These are phyloP conservation scores for Metschnikowia bowlesiae DNA, from an alignment of 805 yeast species.

Conservation along the genomic window DNA sequence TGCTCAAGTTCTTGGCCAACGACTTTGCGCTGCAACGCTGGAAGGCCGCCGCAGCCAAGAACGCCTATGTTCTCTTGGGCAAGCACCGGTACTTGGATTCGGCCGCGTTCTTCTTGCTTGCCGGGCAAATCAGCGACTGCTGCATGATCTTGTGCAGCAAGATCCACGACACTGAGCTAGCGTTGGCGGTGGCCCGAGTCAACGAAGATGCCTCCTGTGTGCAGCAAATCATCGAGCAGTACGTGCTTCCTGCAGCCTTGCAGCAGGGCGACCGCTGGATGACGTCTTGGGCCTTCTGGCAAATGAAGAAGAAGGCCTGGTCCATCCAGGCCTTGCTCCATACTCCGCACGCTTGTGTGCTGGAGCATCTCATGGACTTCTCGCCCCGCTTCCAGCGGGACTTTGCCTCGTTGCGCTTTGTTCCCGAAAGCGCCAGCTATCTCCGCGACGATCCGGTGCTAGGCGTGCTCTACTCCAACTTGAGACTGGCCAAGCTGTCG, in stretches of 20 bases:
- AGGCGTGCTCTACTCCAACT: constrained; percentile 55
- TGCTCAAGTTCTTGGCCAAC: constrained; percentile 69
- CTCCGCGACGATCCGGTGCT: constrained; percentile 80
- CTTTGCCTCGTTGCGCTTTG: constrained; percentile 10
- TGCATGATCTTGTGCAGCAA: constrained; percentile 68
- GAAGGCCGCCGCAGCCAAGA: constrained; percentile 85
- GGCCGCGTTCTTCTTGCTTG: constrained; percentile 82
- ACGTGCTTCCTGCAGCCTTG: constrained; percentile 54
- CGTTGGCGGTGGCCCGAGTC: constrained; percentile 75
- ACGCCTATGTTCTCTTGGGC: constrained; percentile 85
- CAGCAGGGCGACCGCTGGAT: constrained; percentile 73
- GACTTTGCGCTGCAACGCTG: constrained; percentile 75
- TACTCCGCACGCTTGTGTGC: constrained; percentile 40
- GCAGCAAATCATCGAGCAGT: constrained; percentile 43
- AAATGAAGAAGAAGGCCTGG: constrained; percentile 34
- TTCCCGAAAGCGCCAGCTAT: constrained; percentile 32
- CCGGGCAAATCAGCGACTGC: constrained; percentile 70
- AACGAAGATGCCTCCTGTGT: constrained; percentile 40
- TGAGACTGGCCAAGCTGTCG: constrained; percentile 50
- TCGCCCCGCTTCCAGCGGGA: constrained; percentile 18
- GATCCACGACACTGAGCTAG: constrained; percentile 64
- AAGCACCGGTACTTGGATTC: constrained; percentile 86
- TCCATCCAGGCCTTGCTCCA: constrained; percentile 64
- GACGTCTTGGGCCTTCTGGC: constrained; percentile 78
- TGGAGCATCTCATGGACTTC: constrained; percentile 19